Evolutionary conservation across 371 early-diverging fungal species (phyloP).

Genomic region (Encephalitozoon hellem): DNA sequence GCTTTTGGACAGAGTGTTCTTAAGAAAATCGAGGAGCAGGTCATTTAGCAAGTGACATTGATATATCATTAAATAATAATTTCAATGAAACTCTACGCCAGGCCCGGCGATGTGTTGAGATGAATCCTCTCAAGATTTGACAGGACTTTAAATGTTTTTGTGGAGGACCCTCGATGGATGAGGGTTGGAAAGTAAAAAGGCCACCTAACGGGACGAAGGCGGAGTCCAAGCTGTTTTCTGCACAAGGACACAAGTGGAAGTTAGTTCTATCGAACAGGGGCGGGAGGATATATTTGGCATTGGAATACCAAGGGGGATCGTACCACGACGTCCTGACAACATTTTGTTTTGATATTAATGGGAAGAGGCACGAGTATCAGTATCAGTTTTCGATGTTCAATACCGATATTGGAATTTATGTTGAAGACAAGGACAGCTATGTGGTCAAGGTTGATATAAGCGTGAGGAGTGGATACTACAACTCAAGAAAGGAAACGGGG

Average conservation of each 20-base stretch:
- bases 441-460: neutral
- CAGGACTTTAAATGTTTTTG: slow-evolving; percentile 9
- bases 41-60: slow-evolving; percentile 7
- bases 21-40: neutral
- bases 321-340: slow-evolving; percentile 16
- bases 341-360: slow-evolving; percentile 9
- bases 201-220: neutral
- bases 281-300: neutral
- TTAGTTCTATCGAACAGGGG: neutral
- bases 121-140: neutral
- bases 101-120: neutral
- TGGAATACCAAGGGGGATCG: slow-evolving; percentile 15
- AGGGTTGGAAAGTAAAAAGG: slow-evolving; percentile 1
- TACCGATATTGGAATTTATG: slow-evolving; percentile 14
- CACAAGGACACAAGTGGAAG: neutral
- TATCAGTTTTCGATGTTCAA: slow-evolving; percentile 30
- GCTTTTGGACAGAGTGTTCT: slow-evolving; percentile 15
- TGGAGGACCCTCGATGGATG: neutral
- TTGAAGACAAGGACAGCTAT: slow-evolving; percentile 6
- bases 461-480: slow-evolving; percentile 4
- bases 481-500: slow-evolving; percentile 17
- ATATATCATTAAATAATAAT: neutral
- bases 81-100: neutral
- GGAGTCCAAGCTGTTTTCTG: neutral
- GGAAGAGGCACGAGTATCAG: neutral